Evolutionary conservation across 306 rosid genomes (phyloP), one percentile per base, ranked within the genome.

Genomic region (Leucaena leucocephala): DNA sequence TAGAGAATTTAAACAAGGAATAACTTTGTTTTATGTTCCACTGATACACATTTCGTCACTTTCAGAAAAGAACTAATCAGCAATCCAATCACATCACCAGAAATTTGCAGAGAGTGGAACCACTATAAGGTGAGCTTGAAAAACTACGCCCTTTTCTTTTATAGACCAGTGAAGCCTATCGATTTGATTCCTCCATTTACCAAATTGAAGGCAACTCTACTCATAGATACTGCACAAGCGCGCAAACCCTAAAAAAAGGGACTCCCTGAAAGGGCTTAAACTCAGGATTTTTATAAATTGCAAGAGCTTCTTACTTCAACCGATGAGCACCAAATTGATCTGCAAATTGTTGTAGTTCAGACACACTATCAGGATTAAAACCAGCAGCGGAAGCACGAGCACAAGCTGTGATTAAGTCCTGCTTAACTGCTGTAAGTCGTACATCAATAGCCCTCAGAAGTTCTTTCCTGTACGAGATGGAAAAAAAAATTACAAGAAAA

Each of bases 381-480:
- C 98, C 98, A 67, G 96, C 91, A 55, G 99, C 96, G 42, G 92
- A 85, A 83, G 99, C 97, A 68, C 88, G 91, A 71, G 86, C 85
- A 74, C 87, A 90, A 82, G 99, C 96, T 58, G 91, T 54, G 74
- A 88, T 82, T 75, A 96, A 86, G 89, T 93, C 96, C 82, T 91
- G 96, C 92, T 81, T 87, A 61, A 91, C 94, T 71, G 99, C 91
- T 83, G 79, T 64, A 77, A 96, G 85, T 78, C 98, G 85, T 42
- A 93, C 98, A 83, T 96, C 98, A 64, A 96, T 96, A 52, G 99
- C 99, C 81, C 92, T 91, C 77, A 91, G 80, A 27, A 96, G 97
- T 89, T 93, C 99, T 80, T 91, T 96, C 86, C 99, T 96, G 91
- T 52, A 59, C 61, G 83, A 82, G 65, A 58, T 6, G 55, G 14